phyloP scores from a whole-genome alignment of 169 alveolate genomes.

The Cytauxzoon felis region DNA sequence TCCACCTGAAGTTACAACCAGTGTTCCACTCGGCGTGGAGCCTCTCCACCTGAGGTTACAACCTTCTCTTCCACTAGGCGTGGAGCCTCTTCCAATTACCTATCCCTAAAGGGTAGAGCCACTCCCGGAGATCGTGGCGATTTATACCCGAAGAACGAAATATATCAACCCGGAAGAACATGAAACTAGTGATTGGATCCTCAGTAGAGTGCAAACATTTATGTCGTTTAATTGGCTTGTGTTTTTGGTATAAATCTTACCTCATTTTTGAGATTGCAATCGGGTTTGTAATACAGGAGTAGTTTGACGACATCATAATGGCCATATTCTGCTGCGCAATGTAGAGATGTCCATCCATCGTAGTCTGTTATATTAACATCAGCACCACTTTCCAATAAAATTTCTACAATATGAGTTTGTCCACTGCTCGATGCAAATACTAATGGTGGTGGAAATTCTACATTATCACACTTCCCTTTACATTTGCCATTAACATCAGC shows the following conservation, averaged over 20 bases:
- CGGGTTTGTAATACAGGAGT: constrained; percentile 51
- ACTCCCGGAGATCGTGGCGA: too few relatives aligned
- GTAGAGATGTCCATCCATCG: constrained; percentile 71
- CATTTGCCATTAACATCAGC: constrained; percentile 8
- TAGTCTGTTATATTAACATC: constrained; percentile 15
- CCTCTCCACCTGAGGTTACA: too few relatives aligned
- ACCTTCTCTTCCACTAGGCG: too few relatives aligned
- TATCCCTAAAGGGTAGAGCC: too few relatives aligned
- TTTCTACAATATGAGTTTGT: constrained; percentile 17
- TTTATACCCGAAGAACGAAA: too few relatives aligned
- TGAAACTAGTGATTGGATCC: not conserved
- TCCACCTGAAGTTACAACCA: too few relatives aligned
- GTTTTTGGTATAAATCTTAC: not conserved
- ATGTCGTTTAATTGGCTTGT: not conserved
- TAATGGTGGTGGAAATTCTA: constrained; percentile 58
- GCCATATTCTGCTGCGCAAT: constrained; percentile 72
- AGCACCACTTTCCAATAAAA: constrained; percentile 37
- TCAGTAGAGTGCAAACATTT: not conserved
- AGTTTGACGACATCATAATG: constrained; percentile 48
- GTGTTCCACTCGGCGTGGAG: too few relatives aligned
- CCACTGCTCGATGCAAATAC: constrained; percentile 51
- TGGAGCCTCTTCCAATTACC: too few relatives aligned
- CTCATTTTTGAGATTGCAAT: constrained; percentile 30
- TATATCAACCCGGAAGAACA: too few relatives aligned
- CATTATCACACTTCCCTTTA: not conserved